Base-by-base conservation (phyloP, 2,329 filamentous ascomycete genomes). In the Aspergillus fischeri region DNA sequence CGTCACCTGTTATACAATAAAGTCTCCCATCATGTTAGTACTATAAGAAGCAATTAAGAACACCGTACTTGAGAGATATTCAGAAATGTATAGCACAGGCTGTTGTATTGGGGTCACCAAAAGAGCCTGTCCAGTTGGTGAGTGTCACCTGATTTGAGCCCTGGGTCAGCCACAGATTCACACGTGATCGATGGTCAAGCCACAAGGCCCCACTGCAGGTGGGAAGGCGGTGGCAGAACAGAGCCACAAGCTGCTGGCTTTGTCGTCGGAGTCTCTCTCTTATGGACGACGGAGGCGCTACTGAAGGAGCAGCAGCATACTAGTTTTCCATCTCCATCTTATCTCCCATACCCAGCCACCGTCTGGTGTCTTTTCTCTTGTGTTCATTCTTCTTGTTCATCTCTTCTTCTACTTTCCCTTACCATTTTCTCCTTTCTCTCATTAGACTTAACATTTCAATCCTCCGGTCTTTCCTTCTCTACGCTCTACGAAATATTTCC, bases 361-460 rank as follows among this genome's bases (percentile, higher is more conserved):
- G 11, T 47, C 24, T 27, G 44, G 21, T 47, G 21, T 27, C 21
- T 5, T 35, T 29, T 10, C 44, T 47, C 20, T 17, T 17, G 32
- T 38, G 32, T 38, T 38, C 29, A 38, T 38, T 38, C 32, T 24
- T 32, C 25, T 50, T n/a, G 17, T 27, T 9, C 3, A 5, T 8
- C 38, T 41, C 25, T 47, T 48, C 49, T 27, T 29, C 32, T 29
- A 21, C 27, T 45, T 25, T 47, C 20, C 10, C 10, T 11, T 24
- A 25, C 21, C 1, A 14, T 47, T 14, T 47, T 27, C 24, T 47
- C 21, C 44, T 25, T 47, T 25, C 24, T 24, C 24, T 44, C 41
- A 44, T 24, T 44, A 24, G 24, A 20, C 49, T 57, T 52, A 47
- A 54, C 53, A 48, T 32, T 47, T 49, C 24, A 42, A 21, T 45